phyloP scores from a whole-genome alignment of 2,329 filamentous ascomycete genomes.

The Ambrosiella cleistominuta region DNA sequence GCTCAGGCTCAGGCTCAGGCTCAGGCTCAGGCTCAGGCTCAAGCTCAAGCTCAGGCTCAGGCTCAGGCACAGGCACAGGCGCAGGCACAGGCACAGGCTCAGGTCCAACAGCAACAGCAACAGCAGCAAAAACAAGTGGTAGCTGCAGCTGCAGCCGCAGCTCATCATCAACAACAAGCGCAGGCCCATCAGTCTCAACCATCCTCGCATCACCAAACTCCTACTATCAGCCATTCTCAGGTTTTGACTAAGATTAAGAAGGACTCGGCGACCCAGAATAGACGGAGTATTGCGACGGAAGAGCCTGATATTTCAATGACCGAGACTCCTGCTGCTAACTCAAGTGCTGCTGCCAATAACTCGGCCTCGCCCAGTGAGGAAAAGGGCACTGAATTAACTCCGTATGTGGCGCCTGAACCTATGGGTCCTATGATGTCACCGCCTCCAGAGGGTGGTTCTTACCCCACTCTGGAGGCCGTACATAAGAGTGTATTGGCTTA shows the following conservation, averaged over 20 bases:
- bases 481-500: slow-evolving; percentile 47
- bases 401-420: slow-evolving; percentile 34
- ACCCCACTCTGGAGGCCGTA: slow-evolving; percentile 44
- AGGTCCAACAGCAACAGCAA: not conserved
- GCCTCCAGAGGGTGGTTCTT: slow-evolving; percentile 46
- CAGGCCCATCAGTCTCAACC: slow-evolving; percentile 14
- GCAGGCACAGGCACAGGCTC: slow-evolving; percentile 11
- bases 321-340: slow-evolving; percentile 15
- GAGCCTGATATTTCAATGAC: slow-evolving; percentile 6
- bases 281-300: slow-evolving; percentile 7
- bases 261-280: slow-evolving; percentile 15
- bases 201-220: slow-evolving; percentile 10
- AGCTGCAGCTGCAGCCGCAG: slow-evolving; percentile 16
- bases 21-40: slow-evolving; percentile 9
- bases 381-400: slow-evolving; percentile 28
- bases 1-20: not conserved
- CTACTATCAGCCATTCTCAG: slow-evolving; percentile 12
- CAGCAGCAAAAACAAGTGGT: not conserved
- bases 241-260: slow-evolving; percentile 21
- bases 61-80: slow-evolving; percentile 17
- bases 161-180: slow-evolving; percentile 16
- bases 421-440: slow-evolving; percentile 44
- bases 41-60: slow-evolving; percentile 11
- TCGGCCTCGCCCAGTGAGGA: slow-evolving; percentile 20
- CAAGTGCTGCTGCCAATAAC: slow-evolving; percentile 34